Base-by-base conservation (phyloP, 305 asterid species). In the Solanum chacoense region DNA sequence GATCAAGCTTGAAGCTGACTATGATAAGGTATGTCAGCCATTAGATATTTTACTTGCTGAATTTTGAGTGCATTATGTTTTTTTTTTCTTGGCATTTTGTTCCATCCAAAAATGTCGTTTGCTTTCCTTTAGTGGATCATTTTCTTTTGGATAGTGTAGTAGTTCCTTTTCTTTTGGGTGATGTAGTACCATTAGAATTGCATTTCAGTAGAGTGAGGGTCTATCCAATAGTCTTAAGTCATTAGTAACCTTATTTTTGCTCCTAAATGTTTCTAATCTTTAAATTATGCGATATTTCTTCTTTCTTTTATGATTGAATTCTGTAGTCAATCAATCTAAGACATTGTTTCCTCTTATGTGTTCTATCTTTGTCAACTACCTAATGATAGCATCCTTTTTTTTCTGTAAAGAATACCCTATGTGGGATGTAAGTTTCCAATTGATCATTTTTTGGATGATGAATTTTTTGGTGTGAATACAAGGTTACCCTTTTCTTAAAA, bases 1-100 rank as follows among this genome's bases (percentile, higher is more conserved):
- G 86, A 96, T 98, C 93, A 98, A 98, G 94, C 99, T 98, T 77
- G 99, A 96, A 92, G 99, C 99, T 86, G 99, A 98, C 92, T 98
- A 98, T 89, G 99, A 98, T 90, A 98, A 98, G 99, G 99, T 98
- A 93, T 50, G 87, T 55, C 74, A 31, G 73, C 74, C 87, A 29
- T 50, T 55, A 20, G 45, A 55, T 55, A 55, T 20, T 42, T 81
- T 81, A 18, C n/a, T 55, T 55, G 31, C 74, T 20, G 74, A 84
- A 50, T 55, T 83, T 84, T 84, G 74, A 50, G 31, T 20, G 74
- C 72, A 84, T 11, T 29, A 50, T 31, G 31, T 20, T 31, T 38
- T 72, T 50, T 20, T 29, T 28, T 83, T 31, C 87, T 55, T 84
- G 42, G 8, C 20, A 31, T 32, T 84, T 83, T 55, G 74, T 55